Evolutionary conservation across 106 monocot genomes (phyloP), one percentile per base, ranked within the genome.

Genomic region (Platanthera guangdongensis): DNA sequence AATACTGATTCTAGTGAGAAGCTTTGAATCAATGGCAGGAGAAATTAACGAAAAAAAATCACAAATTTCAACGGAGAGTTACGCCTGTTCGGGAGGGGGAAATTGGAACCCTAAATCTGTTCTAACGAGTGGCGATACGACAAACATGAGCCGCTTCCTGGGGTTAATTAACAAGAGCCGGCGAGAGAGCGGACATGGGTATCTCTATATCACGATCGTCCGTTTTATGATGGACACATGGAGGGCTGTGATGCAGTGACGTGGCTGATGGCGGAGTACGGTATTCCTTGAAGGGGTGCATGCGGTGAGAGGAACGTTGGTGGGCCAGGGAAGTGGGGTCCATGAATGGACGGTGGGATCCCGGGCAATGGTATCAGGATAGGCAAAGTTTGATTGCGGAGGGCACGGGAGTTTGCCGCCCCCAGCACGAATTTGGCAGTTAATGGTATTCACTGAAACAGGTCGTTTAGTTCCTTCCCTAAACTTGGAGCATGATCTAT

Each of bases 101-200:
- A 68, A 68, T 68, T 71, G 16, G 70, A 71, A 71, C 47, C 70
- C 70, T 48, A 71, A 46, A 46, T 67, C 67, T 3, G 39, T 8
- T 39, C 8, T 5, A 3, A 22, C 32, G 32, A 45, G 12, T 67
- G 67, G 67, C 67, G 67, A 48, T 16, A 48, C 47, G 70, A 48
- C 45, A 28, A 71, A 46, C 48, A 47, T 71, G 45, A 21, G 48
- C 70, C 70, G 47, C 70, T 71, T 21, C 48, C 47, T 4, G 15
- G 16, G 47, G 47, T 71, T 47, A 71, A 71, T 48, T 71, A 71
- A 71, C 70, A 71, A 71, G 70, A 71, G 70, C 70, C 70, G 70
- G 70, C 70, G 12, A 25, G 14, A 5, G 47, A 7, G 2, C 7
- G 15, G 14, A 12, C 16, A 13, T 6, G 70, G 30, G 4, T 39